Evolutionary conservation across 176 grass and related monocot genomes (phyloP), one percentile per base, ranked within the genome.

Genomic region (Rhynchospora pubera): DNA sequence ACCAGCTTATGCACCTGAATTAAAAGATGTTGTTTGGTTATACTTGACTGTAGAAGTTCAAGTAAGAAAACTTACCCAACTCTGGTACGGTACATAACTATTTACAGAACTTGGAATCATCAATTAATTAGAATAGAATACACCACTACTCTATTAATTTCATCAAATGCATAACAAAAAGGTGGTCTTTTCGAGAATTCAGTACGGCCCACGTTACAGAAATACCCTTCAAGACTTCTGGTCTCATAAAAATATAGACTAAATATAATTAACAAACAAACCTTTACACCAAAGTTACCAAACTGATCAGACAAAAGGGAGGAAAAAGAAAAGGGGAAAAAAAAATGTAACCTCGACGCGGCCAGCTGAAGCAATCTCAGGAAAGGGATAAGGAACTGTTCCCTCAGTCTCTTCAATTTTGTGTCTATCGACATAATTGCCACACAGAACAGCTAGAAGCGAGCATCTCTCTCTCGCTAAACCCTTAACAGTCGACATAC

Each of bases 1-100:
- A 90, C 74, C 71, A 94, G 87, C 7, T 66, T 87, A 56, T 90
- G 87, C 57, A 91, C 92, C 92, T 94, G 86, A 87, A 89, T 78
- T 47, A 22, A 42, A 66, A 66, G 34, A 52, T 23, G 71, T 22
- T 53, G 11, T 53, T 52, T 75, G 14, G 2, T 46, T 53, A 52
- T 22, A 8, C 9, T 53, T 1, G 5, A 15, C 52, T 53, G 11
- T 52, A 26, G 22, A 75, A 10, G 22, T 52, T 75, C 52, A 50
- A 53, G 70, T 5, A 75, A 52, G 2, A 75, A 52, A 75, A 34
- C 34, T 39, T 72, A 18, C 48, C 12, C 68, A 72, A 19, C 32
- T 43, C 14, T 68, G 15, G 18, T 9, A 48, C 68, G 23, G 42
- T 21, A n/a, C 22, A 18, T 46, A 72, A 47, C 19, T 18, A 48